Evolutionary conservation across 352 stramenopile genomes (phyloP).

Genomic region (Phytophthora cryptogea): DNA sequence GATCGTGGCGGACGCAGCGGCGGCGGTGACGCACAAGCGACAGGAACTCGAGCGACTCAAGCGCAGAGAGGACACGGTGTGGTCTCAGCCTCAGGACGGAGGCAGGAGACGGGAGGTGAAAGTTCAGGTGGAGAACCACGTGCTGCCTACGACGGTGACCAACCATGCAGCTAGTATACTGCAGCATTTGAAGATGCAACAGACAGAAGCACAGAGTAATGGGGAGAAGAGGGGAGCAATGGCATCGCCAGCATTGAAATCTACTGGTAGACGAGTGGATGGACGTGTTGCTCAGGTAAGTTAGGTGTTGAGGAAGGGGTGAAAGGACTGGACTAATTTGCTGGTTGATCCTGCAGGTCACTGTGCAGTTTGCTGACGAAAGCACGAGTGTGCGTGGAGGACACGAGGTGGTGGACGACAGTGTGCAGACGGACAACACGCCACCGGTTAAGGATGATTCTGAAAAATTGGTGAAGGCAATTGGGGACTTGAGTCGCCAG

Average conservation of each 20-base stretch:
- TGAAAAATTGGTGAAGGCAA: slow-evolving; percentile 10
- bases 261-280: slow-evolving; percentile 1
- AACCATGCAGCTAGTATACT: slow-evolving; percentile 43
- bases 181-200: slow-evolving; percentile 33
- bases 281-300: neutral
- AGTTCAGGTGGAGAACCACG: slow-evolving; percentile 46
- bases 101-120: slow-evolving; percentile 19
- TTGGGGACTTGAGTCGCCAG: slow-evolving; percentile 37
- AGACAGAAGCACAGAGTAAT: slow-evolving; percentile 7
- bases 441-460: slow-evolving; percentile 5
- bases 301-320: neutral
- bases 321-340: neutral
- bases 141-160: slow-evolving; percentile 29
- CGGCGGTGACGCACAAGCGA: slow-evolving; percentile 52
- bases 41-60: slow-evolving; percentile 44
- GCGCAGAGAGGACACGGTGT: slow-evolving; percentile 58
- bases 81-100: slow-evolving; percentile 46
- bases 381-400: slow-evolving; percentile 1
- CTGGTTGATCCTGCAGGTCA: slow-evolving; percentile 4
- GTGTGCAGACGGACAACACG: slow-evolving; percentile 4
- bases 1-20: slow-evolving; percentile 58
- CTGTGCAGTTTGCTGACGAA: slow-evolving; percentile 6
- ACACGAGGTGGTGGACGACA: neutral
- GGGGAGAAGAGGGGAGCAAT: neutral
- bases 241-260: neutral